Conservation (phyloP, 2,329 filamentous ascomycete genomes). For the Penicillium sp. region DNA sequence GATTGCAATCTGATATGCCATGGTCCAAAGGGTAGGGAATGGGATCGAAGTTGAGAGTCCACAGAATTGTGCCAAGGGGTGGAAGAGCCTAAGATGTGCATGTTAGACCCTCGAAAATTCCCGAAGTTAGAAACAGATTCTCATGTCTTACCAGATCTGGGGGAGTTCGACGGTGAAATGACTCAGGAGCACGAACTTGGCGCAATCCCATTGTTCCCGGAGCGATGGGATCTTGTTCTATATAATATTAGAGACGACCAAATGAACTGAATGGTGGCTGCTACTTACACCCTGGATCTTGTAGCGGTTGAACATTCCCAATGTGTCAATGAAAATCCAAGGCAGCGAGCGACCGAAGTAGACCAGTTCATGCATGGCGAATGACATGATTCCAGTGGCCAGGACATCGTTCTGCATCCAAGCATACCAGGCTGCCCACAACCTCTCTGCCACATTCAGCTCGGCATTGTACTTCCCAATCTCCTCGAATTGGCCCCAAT, state of each 20-base stretch:
- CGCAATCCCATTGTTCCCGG: constrained; percentile 92
- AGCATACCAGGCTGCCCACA: constrained; percentile 96
- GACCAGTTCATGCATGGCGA: constrained; percentile 86
- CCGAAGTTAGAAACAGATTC: neutral
- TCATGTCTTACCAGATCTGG: constrained; percentile 74
- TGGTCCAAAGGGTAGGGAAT: constrained; percentile 81
- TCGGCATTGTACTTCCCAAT: constrained; percentile 74
- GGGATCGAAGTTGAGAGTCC: constrained; percentile 85
- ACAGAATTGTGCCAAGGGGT: constrained; percentile 89
- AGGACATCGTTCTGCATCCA: constrained; percentile 98
- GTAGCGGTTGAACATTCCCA: constrained; percentile 85
- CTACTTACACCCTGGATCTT: constrained; percentile 81
- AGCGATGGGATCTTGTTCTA: constrained; percentile 84
- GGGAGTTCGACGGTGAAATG: constrained; percentile 98
- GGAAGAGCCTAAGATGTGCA: constrained; percentile 65
- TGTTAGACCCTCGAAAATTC: neutral
- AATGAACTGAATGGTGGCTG: neutral
- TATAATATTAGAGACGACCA: neutral
- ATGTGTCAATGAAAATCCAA: constrained; percentile 86
- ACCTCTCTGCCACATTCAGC: constrained; percentile 79
- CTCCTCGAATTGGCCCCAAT: constrained; percentile 65
- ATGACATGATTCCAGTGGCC: constrained; percentile 96
- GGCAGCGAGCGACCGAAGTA: constrained; percentile 92
- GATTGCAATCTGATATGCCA: constrained; percentile 84
- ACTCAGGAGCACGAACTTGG: constrained; percentile 83